Evolutionary conservation across 257 asterid genomes (phyloP).

Genomic region (Eustoma russellianum): DNA sequence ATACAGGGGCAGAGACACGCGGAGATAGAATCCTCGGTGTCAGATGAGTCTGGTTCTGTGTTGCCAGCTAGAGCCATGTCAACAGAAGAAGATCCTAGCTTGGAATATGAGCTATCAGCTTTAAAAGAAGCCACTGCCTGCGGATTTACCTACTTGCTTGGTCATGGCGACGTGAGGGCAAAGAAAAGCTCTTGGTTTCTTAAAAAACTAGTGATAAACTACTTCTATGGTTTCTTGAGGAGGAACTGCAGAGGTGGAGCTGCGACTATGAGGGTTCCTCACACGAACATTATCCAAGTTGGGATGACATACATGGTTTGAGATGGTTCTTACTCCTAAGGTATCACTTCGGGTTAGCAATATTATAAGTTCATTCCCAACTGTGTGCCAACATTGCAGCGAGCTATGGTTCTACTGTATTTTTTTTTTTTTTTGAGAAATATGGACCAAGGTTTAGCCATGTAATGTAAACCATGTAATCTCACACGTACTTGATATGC

Average conservation of each 20-base stretch:
- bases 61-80: constrained; percentile 47
- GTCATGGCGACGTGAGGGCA: constrained; percentile 84
- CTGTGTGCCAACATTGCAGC: background rate
- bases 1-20: constrained; percentile 31
- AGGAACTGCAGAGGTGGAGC: constrained; percentile 90
- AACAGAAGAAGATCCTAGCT: constrained; percentile 58
- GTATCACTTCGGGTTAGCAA: background rate
- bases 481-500: too few species aligned
- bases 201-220: constrained; percentile 72
- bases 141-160: constrained; percentile 80
- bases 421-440: background rate
- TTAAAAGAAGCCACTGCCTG: constrained; percentile 63
- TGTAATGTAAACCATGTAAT: too few species aligned
- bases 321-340: constrained; percentile 5
- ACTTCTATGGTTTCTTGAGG: constrained; percentile 81
- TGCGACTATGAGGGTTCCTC: constrained; percentile 91
- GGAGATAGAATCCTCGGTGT: constrained; percentile 17
- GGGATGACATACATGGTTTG: constrained; percentile 88
- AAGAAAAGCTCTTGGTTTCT: constrained; percentile 67
- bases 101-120: constrained; percentile 85
- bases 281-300: constrained; percentile 65
- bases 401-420: too few species aligned
- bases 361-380: background rate
- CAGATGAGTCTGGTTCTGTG: constrained; percentile 12
- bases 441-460: background rate